Evolutionary conservation across 257 asterid species (phyloP), one percentile per base, ranked within the genome.

Genomic region (Salvia hispanica): DNA sequence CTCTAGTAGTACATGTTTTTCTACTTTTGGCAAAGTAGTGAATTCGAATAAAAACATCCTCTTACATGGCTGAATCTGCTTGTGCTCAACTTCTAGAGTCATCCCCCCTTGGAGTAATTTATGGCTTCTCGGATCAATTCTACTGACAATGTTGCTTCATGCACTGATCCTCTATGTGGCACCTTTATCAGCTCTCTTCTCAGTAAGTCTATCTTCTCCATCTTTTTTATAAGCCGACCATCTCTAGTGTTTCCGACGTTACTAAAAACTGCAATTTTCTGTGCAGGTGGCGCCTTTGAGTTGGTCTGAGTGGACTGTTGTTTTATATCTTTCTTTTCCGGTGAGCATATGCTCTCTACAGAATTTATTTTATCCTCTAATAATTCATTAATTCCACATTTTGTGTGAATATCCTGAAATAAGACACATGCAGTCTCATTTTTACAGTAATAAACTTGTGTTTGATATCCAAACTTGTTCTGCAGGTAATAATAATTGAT

Each of bases 91-190:
- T 63, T 74, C 11, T 61, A 93, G 97, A 61, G 91, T 86, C 74
- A 84, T 94, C 69, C 97, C 89, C 36, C 97, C 97, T 6, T 94
- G 99, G 99, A 94, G 99, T 81, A 94, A 94, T 79, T 69, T 85
- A 74, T 94, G 99, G 96, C 97, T 94, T 65, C 96, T 91, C 76
- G 96, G 83, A 65, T 94, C 99, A 5, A 94, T 94, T 74, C 71
- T 83, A 71, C 81, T 94, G 57, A 94, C 97, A 55, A 91, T 94
- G 96, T 76, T 94, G 61, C 96, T 94, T 81, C 97, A 94, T 74
- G 69, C 69, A 66, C 84, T 87, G 69, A 94, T 91, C 80, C 87
- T 91, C 40, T 88, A 91, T 65, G 91, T 94, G 72, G 82, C 82
- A 67, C 99, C 99, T n/a, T 77, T 88, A 62, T 86, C 99, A n/a